These are phyloP conservation scores for Komagataella phaffii DNA, from an alignment of 805 yeast species.

Conservation along the genomic window DNA sequence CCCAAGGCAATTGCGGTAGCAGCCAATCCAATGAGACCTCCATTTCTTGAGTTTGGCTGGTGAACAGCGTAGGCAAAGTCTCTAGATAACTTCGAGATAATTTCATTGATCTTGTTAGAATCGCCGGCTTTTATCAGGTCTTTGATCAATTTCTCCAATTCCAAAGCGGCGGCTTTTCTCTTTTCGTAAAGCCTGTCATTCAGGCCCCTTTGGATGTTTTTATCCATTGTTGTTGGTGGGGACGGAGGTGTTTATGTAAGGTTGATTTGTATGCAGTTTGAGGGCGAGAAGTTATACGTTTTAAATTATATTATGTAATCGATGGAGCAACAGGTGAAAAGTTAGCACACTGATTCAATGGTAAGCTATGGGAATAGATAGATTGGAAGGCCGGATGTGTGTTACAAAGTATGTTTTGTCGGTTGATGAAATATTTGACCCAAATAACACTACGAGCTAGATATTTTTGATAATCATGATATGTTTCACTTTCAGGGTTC, in stretches of 20 bases:
- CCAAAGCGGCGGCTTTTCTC: constrained; percentile 66
- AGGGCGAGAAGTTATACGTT: not conserved
- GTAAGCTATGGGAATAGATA: too few relatives aligned
- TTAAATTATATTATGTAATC: not conserved
- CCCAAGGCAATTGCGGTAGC: constrained; percentile 94
- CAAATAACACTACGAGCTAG: too few relatives aligned
- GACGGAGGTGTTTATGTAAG: not conserved
- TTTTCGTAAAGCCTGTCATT: constrained; percentile 67
- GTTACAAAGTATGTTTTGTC: too few relatives aligned
- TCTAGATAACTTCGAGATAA: constrained; percentile 62
- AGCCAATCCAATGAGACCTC: constrained; percentile 91
- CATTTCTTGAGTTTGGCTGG: constrained; percentile 82
- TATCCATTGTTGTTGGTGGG: constrained; percentile 22
- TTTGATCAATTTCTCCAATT: constrained; percentile 66
- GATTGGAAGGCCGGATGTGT: too few relatives aligned
- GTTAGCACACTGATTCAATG: too few relatives aligned
- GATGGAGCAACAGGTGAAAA: not conserved
- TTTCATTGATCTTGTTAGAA: constrained; percentile 40
- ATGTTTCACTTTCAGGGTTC: too few relatives aligned
- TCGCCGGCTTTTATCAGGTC: constrained; percentile 50
- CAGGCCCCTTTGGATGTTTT: constrained; percentile 51
- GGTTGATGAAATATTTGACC: too few relatives aligned
- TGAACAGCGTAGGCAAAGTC: constrained; percentile 76
- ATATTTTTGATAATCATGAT: too few relatives aligned
- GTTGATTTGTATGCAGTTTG: not conserved